Base-by-base conservation (phyloP, 2,329 filamentous ascomycete species). In the Claviceps fusiformis region DNA sequence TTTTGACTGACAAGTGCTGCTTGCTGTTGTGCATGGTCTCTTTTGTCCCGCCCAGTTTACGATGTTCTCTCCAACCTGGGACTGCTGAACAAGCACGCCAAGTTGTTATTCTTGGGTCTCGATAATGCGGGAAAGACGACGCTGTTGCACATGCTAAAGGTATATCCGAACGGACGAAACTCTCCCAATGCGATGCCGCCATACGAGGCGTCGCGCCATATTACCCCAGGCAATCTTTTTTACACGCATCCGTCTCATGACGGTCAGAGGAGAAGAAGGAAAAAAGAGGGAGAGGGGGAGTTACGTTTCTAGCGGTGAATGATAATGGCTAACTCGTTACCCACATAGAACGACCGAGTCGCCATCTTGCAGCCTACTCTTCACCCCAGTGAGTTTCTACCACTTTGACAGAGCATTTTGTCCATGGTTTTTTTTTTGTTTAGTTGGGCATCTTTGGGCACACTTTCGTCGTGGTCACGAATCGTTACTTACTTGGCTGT, bases 41-140 rank as follows among this genome's bases (percentile, higher is more conserved):
- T 7, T 6, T 3, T 66, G 24, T 35, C 35, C 3, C 19, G 5
- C 19, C n/a, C 24, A 70, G 89, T 95, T 75, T 95, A 89, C 80
- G 89, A 95, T 76, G 77, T 95, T 65, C 83, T 95, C 66, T 87
- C 90, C 66, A 88, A 83, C 61, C 80, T 95, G 60, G 90, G 90
- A 65, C 80, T 95, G 67, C 78, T 92, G 62, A 95, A 95, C 82
- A 95, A 95, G 81, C 89, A 95, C 72, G 90, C 89, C 67, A 95
- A 95, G 81, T 82, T 95, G 57, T 81, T 95, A 57, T 95, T 95
- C 76, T 83, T 95, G 60, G 90, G 90, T 64, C 85, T 95, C 59
- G 90, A 95, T 71, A 95, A 95, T 75, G 90, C 90, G 53, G 90
- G 90, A 73, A 95, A 95, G 80, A 95, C 90, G 54, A 95, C 90